Evolutionary conservation across 352 stramenopile genomes (phyloP).

Genomic region (Pythium sp.): DNA sequence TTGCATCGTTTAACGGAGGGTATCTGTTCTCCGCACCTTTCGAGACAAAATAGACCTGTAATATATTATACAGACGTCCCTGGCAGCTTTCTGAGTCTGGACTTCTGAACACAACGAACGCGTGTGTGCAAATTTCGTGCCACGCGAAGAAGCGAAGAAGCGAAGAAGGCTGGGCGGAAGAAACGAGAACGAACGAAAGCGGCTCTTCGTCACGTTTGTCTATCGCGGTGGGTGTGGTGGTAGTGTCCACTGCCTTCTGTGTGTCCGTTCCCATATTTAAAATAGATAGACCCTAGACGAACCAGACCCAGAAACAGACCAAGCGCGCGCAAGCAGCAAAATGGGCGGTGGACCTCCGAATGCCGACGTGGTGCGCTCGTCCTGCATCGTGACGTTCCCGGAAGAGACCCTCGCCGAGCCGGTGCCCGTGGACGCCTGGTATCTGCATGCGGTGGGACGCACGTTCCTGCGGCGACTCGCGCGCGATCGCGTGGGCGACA

Average conservation of each 20-base stretch:
- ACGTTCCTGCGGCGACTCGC: conserved; percentile 70
- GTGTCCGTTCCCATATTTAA: conserved; percentile 13
- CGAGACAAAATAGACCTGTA: not conserved
- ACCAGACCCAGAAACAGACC: not conserved
- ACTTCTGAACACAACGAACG: not conserved
- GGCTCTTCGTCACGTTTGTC: not conserved
- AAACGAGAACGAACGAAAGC: not conserved
- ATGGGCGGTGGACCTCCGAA: conserved; percentile 72
- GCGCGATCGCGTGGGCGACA: conserved; percentile 66
- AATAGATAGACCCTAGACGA: conserved; percentile 2
- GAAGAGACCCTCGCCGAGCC: conserved; percentile 64
- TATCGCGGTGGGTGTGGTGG: not conserved
- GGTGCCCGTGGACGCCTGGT: conserved; percentile 82
- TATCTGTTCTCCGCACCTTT: not conserved
- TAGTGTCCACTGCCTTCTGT: not conserved
- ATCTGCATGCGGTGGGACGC: conserved; percentile 65
- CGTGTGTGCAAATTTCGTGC: not conserved
- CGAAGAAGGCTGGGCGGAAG: not conserved
- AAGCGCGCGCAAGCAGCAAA: not conserved
- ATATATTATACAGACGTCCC: not conserved
- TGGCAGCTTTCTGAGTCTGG: not conserved
- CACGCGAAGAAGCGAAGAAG: conserved; percentile 17
- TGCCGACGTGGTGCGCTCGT: conserved; percentile 76
- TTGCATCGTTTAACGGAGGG: too few relatives aligned
- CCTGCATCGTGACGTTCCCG: conserved; percentile 81